Conservation (phyloP, 495 filamentous ascomycete species). For the Trichoderma erinaceum region DNA sequence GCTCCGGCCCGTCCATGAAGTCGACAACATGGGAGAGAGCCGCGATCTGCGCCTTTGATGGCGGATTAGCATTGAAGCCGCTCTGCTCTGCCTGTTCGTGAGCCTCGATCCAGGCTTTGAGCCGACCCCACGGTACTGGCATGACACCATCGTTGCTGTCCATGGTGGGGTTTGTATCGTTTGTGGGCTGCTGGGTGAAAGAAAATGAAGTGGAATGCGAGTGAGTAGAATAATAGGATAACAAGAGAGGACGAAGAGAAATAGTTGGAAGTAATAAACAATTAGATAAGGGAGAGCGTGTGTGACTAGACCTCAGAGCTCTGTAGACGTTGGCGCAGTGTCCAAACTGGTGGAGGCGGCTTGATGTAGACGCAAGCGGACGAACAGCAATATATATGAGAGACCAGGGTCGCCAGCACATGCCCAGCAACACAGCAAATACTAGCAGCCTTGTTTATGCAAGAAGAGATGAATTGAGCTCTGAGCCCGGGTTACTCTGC, state of each 20-base stretch:
- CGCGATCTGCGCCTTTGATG: conserved; percentile 29
- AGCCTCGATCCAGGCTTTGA: conserved; percentile 33
- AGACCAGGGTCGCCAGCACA: too few species aligned
- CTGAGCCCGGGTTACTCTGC: too few species aligned
- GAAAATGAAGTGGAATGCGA: not conserved
- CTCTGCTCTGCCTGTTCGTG: conserved; percentile 24
- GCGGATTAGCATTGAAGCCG: conserved; percentile 20
- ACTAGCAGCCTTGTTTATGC: too few species aligned
- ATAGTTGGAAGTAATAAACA: not conserved
- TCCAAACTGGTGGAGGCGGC: too few species aligned
- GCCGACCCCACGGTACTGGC: conserved; percentile 14
- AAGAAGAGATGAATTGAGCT: too few species aligned
- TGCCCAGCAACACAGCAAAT: too few species aligned
- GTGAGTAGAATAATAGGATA: not conserved
- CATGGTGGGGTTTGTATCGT: not conserved
- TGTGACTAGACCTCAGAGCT: not conserved
- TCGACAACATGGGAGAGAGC: conserved; percentile 29
- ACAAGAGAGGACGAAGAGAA: not conserved
- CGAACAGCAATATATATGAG: not conserved
- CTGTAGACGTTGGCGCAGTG: too few species aligned
- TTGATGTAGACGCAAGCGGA: not conserved
- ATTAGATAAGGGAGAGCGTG: not conserved
- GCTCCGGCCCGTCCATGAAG: conserved; percentile 23
- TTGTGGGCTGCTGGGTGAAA: not conserved
- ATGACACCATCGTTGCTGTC: not conserved